These are phyloP conservation scores for Apophysomyces elegans DNA, from an alignment of 371 early-diverging fungal genomes.

Conservation along the genomic window DNA sequence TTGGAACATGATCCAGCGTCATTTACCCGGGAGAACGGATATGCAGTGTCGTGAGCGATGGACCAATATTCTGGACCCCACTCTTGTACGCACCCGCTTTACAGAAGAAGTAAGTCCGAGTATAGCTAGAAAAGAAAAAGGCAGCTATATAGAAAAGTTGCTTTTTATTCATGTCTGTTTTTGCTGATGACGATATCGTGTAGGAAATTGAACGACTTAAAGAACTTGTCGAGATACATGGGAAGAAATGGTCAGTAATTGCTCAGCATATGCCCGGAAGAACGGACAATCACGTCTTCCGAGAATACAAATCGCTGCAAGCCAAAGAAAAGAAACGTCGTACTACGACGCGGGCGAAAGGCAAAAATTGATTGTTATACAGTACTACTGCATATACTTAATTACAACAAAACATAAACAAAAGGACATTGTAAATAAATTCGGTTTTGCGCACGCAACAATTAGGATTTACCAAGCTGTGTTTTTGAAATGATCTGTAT, in stretches of 20 bases:
- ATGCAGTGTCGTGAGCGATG: constrained; percentile 90
- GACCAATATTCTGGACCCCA: constrained; percentile 72
- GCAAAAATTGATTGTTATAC: no score
- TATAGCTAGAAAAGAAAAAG: no score
- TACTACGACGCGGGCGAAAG: no score
- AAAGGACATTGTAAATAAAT: no score
- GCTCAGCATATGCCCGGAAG: constrained; percentile 36
- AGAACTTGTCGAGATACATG: constrained; percentile 26
- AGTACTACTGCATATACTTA: no score
- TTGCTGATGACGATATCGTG: background rate
- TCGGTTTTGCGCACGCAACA: no score
- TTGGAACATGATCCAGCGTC: constrained; percentile 77
- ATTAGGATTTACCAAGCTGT: no score
- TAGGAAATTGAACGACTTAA: constrained; percentile 23
- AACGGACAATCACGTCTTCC: constrained; percentile 38
- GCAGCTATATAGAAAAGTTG: background rate
- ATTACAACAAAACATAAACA: no score
- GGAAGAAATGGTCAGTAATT: constrained; percentile 38
- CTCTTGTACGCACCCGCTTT: constrained; percentile 59
- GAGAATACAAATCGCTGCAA: constrained; percentile 18
- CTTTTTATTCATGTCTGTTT: background rate
- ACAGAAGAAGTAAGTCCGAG: constrained; percentile 49
- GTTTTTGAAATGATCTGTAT: no score
- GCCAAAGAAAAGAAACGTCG: no score
- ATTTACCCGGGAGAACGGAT: constrained; percentile 81